Conservation (phyloP, 345 rosid genomes). For the Rubroshorea leprosula region DNA sequence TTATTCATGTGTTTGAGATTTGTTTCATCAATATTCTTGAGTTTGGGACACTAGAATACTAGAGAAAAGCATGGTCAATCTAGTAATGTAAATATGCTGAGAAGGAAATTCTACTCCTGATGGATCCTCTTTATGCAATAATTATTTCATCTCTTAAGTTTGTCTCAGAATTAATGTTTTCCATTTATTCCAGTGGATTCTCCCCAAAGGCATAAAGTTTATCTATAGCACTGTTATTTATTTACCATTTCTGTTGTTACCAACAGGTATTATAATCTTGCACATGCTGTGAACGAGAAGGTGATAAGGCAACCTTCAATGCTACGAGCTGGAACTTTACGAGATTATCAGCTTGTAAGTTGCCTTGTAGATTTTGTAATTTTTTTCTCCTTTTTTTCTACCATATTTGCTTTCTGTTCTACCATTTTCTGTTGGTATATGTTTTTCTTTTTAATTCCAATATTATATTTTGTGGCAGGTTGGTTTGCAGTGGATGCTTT, state of each 20-base stretch:
- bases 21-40: not conserved
- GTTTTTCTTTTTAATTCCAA: conserved; percentile 10
- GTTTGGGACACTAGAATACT: not conserved
- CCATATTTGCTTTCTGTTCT: conserved; percentile 5
- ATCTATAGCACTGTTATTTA: conserved; percentile 11
- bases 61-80: not conserved
- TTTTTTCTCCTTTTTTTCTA: conserved; percentile 9
- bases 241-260: conserved; percentile 10
- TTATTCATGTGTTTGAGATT: conserved; percentile 9
- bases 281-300: conserved; percentile 96
- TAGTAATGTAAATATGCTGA: not conserved
- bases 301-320: conserved; percentile 91
- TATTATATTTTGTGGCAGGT: conserved; percentile 46
- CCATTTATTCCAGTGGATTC: conserved; percentile 2
- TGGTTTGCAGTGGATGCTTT: conserved; percentile 99
- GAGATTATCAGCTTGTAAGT: conserved; percentile 99
- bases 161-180: not conserved
- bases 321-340: conserved; percentile 86
- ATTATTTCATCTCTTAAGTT: not conserved
- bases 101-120: conserved; percentile 9
- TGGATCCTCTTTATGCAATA: not conserved
- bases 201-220: not conserved
- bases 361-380: conserved; percentile 18
- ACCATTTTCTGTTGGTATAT: not conserved
- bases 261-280: conserved; percentile 85